phyloP scores from a whole-genome alignment of 768 basidiomycete species.

The Suillus subalutaceus region DNA sequence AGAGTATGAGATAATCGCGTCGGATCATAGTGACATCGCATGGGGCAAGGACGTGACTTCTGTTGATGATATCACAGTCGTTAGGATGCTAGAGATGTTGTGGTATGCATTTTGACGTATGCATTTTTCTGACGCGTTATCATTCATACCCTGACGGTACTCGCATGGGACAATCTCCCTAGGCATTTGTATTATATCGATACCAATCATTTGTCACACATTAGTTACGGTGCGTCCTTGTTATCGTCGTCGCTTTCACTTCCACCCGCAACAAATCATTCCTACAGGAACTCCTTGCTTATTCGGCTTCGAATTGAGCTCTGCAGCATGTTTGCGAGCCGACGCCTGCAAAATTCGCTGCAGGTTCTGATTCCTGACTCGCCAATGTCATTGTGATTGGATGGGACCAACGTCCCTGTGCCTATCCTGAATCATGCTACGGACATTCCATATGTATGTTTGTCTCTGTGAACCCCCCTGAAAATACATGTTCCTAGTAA shows the following conservation, averaged over 20 bases:
- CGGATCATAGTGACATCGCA: too few relatives aligned
- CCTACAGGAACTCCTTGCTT: background rate
- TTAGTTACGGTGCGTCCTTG: too few relatives aligned
- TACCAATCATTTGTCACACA: too few relatives aligned
- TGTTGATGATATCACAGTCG: too few relatives aligned
- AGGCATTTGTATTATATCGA: background rate
- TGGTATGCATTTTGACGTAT: too few relatives aligned
- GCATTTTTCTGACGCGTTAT: background rate
- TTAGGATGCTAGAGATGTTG: too few relatives aligned
- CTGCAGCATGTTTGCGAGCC: background rate
- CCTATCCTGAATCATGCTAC: background rate
- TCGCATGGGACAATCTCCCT: background rate
- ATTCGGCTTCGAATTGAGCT: background rate
- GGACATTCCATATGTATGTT: background rate
- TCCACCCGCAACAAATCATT: background rate
- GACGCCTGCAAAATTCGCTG: background rate
- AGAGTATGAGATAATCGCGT: too few relatives aligned
- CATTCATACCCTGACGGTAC: background rate
- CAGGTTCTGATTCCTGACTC: background rate
- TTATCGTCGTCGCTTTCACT: too few relatives aligned
- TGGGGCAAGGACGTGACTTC: too few relatives aligned
- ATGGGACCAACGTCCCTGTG: background rate
- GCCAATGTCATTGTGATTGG: background rate
- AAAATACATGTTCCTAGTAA: background rate
- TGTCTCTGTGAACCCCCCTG: background rate